These are phyloP conservation scores for Rhinocladiella similis DNA, from an alignment of 2,329 filamentous ascomycete genomes.

Conservation along the genomic window DNA sequence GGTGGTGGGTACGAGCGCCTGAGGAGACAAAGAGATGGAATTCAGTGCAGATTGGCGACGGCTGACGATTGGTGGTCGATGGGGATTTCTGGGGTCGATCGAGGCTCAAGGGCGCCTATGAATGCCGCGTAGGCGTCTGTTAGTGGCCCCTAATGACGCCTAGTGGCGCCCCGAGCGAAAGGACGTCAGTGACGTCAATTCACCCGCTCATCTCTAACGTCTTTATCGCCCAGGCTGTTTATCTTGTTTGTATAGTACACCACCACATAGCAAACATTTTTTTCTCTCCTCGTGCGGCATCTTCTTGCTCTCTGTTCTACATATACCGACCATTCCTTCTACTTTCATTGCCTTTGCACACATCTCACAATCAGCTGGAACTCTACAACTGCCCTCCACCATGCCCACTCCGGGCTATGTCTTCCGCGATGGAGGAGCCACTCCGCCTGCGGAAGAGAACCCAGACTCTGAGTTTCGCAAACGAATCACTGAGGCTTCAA, in stretches of 20 bases:
- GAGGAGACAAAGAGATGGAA: background rate
- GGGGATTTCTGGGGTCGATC: background rate
- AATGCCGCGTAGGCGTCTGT: no score
- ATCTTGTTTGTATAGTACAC: no score
- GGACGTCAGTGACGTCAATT: background rate
- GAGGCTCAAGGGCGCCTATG: background rate
- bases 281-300: background rate
- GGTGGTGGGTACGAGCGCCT: no score
- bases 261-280: background rate
- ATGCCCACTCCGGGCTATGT: constrained; percentile 37
- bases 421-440: constrained; percentile 34
- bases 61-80: background rate
- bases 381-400: constrained; percentile 3
- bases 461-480: constrained; percentile 22
- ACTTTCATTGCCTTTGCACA: no score
- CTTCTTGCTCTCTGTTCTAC: no score
- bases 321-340: no score
- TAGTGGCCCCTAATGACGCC: no score
- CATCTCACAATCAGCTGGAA: no score
- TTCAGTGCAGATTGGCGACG: background rate
- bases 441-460: constrained; percentile 29
- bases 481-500: constrained; percentile 21
- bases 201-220: no score
- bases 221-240: no score
- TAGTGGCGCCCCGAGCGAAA: background rate